Evolutionary conservation across 78 protist species (phyloP), one percentile per base, ranked within the genome.

Genomic region (Dictyostelium purpureum): DNA sequence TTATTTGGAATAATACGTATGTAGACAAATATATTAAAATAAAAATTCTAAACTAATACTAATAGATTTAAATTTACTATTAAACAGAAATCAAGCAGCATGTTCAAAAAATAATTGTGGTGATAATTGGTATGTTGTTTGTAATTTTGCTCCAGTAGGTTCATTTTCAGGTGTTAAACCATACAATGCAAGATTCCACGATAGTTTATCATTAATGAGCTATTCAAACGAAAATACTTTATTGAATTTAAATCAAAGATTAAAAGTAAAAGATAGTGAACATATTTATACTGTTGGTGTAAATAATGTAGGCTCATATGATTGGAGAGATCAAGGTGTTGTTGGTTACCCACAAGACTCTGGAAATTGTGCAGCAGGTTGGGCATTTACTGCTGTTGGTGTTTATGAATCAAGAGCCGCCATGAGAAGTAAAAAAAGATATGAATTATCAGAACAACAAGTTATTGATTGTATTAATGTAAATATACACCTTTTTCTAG

Each of bases 81-180:
- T 38, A 0, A 2, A 67, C 18, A 75, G 67, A 4, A 43, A 56
- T 16, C 61, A 85, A 61, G 45, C 73, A 43, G 92, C 57, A 19
- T 85, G 92, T 59, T 37, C 80, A 35, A 85, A 85, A 33, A 18
- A 16, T 57, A 0, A 3, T 37, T 85, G 92, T 85, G 26, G 24
- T 37, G 79, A 38, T 5, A 56, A 70, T 26, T 24, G 26, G 19
- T n/a, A 16, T 28, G 82, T 69, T n/a, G 82, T 61, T 45, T 85
- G 92, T 61, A 59, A 85, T 66, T 85, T 16, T 67, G n/a, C 21
- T 42, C 92, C 92, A 74, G 59, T 82, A 4, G 92, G 92, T 85
- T 38, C 75, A 6, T 73, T 33, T 42, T 42, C 92, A n/a, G 92
- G 92, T 74, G 33, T 73, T 52, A 38, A 18, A 35, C 92, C 92